Base-by-base conservation (phyloP, 2,329 filamentous ascomycete genomes). In the Colletotrichum sp. region DNA sequence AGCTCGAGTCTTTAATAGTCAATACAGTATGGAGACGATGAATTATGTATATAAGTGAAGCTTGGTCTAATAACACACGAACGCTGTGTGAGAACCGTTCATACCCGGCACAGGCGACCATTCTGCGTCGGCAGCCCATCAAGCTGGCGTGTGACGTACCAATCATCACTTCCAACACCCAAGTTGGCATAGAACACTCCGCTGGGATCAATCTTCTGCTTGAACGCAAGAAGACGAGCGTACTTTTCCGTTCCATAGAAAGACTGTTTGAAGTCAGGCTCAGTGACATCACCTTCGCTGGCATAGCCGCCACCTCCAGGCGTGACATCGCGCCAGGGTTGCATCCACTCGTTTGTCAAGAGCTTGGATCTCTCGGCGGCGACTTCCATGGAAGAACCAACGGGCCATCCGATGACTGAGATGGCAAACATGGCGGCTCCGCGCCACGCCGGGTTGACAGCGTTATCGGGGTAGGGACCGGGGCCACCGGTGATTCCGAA, bases 401-500 rank as follows among this genome's bases (percentile, higher is more conserved):
- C 52, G 26, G 67, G 68, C 76, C 74, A 76, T 8, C 52, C 52
- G 3, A 70, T 66, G 26, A 71, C 70, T 69, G 79, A 77, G 76
- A 86, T 85, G 66, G 78, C 78, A 43, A 83, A 83, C 81, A 86
- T 80, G 34, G 81, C 79, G 8, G 84, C 83, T 1, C 83, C 82
- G 15, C 88, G 82, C 87, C 87, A 90, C 0, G 87, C 88, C 3
- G 87, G 87, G 67, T 86, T 85, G 30, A 85, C 80, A 6, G 85
- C 82, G 24, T 84, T 86, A 60, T 81, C 79, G 21, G 71, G 71
- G 38, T 85, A 80, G 3, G 78, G 81, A 0, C 78, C 78, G 6
- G 81, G 80, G 0, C 81, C 83, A 6, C 82, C 77, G 0, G 81
- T 81, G 68, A 87, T 86, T 52, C 85, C 83, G 71, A 88, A 86